phyloP scores from a whole-genome alignment of 805 yeast species.

The Barnettozyma populi region DNA sequence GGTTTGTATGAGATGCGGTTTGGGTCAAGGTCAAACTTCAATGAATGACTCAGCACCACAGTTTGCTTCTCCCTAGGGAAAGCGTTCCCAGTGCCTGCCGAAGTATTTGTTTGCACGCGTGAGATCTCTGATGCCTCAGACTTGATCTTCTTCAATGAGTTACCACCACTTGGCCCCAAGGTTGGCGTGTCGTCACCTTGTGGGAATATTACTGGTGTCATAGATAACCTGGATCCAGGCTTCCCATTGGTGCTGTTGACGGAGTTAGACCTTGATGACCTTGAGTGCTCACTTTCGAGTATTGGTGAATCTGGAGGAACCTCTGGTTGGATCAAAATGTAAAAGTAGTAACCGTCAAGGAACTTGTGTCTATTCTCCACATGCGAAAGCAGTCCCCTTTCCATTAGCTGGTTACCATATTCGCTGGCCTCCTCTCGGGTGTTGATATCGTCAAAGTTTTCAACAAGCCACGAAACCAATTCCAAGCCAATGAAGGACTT shows the following conservation, averaged over 20 bases:
- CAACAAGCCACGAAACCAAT: constrained; percentile 78
- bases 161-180: not conserved
- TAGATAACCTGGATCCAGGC: constrained; percentile 11
- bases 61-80: constrained; percentile 11
- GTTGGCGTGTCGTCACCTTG: constrained; percentile 6
- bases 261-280: constrained; percentile 10
- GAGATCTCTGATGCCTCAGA: constrained; percentile 7
- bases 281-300: not conserved
- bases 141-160: constrained; percentile 12
- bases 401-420: constrained; percentile 77
- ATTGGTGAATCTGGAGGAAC: not conserved
- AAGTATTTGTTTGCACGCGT: constrained; percentile 4
- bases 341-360: constrained; percentile 90
- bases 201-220: constrained; percentile 17
- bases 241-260: constrained; percentile 8
- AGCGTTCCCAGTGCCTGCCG: not conserved
- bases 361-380: constrained; percentile 81
- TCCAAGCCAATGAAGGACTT: constrained; percentile 84
- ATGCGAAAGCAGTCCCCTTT: constrained; percentile 65
- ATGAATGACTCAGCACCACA: constrained; percentile 61
- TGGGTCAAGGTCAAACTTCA: constrained; percentile 74
- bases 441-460: constrained; percentile 71
- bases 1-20: constrained; percentile 63
- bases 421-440: constrained; percentile 77
- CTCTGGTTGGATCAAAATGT: constrained; percentile 40